These are phyloP conservation scores for Ceratopteris richardii DNA, from an alignment of 75 land plant species.

Conservation along the genomic window DNA sequence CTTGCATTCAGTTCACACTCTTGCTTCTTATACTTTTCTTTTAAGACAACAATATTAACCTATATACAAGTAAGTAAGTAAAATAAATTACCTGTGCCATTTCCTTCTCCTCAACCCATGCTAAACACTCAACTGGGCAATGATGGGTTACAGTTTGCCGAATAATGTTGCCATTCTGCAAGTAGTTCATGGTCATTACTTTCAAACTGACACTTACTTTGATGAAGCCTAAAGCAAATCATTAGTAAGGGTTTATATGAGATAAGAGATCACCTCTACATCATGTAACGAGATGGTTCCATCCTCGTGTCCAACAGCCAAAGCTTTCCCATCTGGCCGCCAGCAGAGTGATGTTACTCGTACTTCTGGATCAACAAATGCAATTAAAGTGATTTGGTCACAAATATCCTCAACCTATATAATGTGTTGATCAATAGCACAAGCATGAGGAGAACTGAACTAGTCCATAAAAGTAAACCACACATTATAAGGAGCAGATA, in stretches of 20 bases:
- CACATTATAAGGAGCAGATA: too few relatives aligned
- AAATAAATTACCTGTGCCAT: too few relatives aligned
- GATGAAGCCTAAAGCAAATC: not conserved
- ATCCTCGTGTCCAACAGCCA: constrained; percentile 92
- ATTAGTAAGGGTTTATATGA: too few relatives aligned
- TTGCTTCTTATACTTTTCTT: too few relatives aligned
- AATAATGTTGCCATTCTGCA: constrained; percentile 37
- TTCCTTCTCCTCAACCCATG: constrained; percentile 33
- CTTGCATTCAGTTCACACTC: too few relatives aligned
- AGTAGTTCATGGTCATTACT: not conserved
- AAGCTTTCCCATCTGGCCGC: constrained; percentile 98
- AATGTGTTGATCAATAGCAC: too few relatives aligned
- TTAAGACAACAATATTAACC: too few relatives aligned
- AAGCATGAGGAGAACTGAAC: too few relatives aligned
- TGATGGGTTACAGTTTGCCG: constrained; percentile 25
- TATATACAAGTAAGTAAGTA: too few relatives aligned
- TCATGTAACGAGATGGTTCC: constrained; percentile 83
- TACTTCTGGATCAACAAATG: constrained; percentile 34
- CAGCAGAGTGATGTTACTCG: constrained; percentile 82
- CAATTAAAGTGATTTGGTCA: too few relatives aligned
- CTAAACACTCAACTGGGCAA: constrained; percentile 24
- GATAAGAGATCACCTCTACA: constrained; percentile 59
- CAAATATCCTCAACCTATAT: too few relatives aligned
- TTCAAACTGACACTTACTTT: not conserved
- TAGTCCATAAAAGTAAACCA: too few relatives aligned